Percentiles rank a stretch among this genome's conserved stretches.
phyloP scores from a whole-genome alignment of 345 rosid species.

The Trapa incisa region DNA sequence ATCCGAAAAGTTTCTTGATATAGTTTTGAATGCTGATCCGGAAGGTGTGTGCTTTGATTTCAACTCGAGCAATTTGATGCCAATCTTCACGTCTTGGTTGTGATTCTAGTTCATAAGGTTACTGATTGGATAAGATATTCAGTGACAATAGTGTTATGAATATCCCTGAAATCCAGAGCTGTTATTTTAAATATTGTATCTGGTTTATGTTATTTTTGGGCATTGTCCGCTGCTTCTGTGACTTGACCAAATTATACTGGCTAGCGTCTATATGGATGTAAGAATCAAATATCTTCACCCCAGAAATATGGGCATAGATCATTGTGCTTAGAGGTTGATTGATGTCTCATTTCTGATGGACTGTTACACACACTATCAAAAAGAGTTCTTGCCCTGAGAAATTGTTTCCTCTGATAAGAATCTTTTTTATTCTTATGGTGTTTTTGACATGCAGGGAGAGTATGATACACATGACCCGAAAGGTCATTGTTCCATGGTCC shows the following conservation, averaged over 20 bases:
- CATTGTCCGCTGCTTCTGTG: not conserved
- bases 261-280: not conserved
- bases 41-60: too few species aligned
- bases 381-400: not conserved
- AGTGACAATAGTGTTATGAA: too few species aligned
- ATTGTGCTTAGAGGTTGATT: not conserved
- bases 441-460: conserved; percentile 21
- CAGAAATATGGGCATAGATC: not conserved
- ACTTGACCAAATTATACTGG: not conserved
- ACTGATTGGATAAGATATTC: too few species aligned
- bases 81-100: too few species aligned
- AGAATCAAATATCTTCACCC: not conserved
- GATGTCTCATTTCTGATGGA: not conserved
- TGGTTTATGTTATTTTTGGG: not conserved
- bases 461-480: conserved; percentile 41
- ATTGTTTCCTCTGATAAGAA: not conserved
- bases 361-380: too few species aligned
- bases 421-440: not conserved
- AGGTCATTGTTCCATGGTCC: conserved; percentile 28
- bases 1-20: too few species aligned
- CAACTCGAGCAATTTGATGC: too few species aligned
- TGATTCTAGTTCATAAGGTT: too few species aligned
- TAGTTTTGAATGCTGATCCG: too few species aligned
- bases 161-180: too few species aligned
- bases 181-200: too few species aligned